Base-by-base conservation (phyloP, 352 stramenopile genomes). In the Globisporangium camurandrum region DNA sequence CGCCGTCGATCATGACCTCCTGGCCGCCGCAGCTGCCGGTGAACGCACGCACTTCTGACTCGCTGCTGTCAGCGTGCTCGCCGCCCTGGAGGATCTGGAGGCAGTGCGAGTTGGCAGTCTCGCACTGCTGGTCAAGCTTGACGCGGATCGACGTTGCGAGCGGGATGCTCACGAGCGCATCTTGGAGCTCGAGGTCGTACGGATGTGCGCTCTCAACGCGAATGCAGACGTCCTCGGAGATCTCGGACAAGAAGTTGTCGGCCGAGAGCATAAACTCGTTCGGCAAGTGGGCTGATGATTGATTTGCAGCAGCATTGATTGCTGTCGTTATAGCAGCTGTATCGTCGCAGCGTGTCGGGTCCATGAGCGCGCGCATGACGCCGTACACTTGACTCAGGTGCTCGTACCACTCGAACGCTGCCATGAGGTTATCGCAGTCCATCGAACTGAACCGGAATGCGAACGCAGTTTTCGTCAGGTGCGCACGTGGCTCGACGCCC, bases 221-320 rank as follows among this genome's bases (percentile, higher is more conserved):
- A 24, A 89, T 85, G 46, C 84, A 93, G 8, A 90, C 77, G 34
- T 93, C 81, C 43, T 89, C 75, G 0, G 81, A 91, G 24, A 95
- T 84, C 42, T 90, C 73, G 0, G 79, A 88, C 37, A 95, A 55
- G 41, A 95, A 95, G 42, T 90, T 95, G 51, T 95, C 84, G 11
- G 84, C 84, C 16, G 82, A 89, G 17, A 95, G 72, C 69, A 95
- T 77, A 46, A 95, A 95, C 44, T 95, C 84, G 53, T 93, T 74
- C 0, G 82, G 82, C 2, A 95, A 54, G 26, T 43, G 27, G 17
- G 67, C 39, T 10, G 20, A 45, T n/a, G n/a, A n/a, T n/a, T n/a
- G n/a, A n/a, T n/a, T n/a, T n/a, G n/a, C n/a, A n/a, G n/a, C n/a
- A n/a, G n/a, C n/a, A n/a, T n/a, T n/a, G n/a, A n/a, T n/a, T n/a